Percentiles rank a stretch among this genome's conserved stretches.
phyloP scores from a whole-genome alignment of 345 rosid genomes.

The Limnanthes douglasii region DNA sequence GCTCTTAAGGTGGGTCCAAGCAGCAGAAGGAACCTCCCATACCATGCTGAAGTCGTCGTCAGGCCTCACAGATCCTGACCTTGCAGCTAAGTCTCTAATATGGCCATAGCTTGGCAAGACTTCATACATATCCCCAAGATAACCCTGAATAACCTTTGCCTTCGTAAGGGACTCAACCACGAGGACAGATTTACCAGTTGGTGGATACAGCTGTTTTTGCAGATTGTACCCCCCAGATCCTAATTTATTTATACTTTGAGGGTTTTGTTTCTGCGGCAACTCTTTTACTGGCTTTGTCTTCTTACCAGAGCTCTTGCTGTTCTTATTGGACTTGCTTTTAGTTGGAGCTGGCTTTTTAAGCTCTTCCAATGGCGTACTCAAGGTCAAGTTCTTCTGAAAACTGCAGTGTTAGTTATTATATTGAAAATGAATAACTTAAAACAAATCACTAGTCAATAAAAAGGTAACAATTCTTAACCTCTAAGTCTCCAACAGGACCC shows the following conservation, averaged over 20 bases:
- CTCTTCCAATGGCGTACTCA: slow-evolving; percentile 8
- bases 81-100: slow-evolving; percentile 89
- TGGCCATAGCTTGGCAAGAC: slow-evolving; percentile 97
- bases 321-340: slow-evolving; percentile 22
- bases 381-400: slow-evolving; percentile 25
- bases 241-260: slow-evolving; percentile 19
- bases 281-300: slow-evolving; percentile 15
- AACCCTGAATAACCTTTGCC: slow-evolving; percentile 89
- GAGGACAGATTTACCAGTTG: slow-evolving; percentile 69
- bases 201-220: slow-evolving; percentile 55
- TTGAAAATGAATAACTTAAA: slow-evolving; percentile 3
- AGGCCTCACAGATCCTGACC: slow-evolving; percentile 96
- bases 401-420: slow-evolving; percentile 15
- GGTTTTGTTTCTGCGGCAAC: slow-evolving; percentile 17
- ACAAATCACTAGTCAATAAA: slow-evolving; percentile 5
- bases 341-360: slow-evolving; percentile 20
- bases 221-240: slow-evolving; percentile 23
- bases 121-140: slow-evolving; percentile 82
- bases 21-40: slow-evolving; percentile 96
- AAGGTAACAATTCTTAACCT: slow-evolving; percentile 21
- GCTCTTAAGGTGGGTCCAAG: slow-evolving; percentile 98
- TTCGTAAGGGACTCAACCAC: slow-evolving; percentile 90
- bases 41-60: slow-evolving; percentile 97
- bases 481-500: slow-evolving; percentile 8
- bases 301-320: slow-evolving; percentile 16